Evolutionary conservation across 371 early-diverging fungal species (phyloP).

Genomic region (Amoeboaphelidium protococcarum): DNA sequence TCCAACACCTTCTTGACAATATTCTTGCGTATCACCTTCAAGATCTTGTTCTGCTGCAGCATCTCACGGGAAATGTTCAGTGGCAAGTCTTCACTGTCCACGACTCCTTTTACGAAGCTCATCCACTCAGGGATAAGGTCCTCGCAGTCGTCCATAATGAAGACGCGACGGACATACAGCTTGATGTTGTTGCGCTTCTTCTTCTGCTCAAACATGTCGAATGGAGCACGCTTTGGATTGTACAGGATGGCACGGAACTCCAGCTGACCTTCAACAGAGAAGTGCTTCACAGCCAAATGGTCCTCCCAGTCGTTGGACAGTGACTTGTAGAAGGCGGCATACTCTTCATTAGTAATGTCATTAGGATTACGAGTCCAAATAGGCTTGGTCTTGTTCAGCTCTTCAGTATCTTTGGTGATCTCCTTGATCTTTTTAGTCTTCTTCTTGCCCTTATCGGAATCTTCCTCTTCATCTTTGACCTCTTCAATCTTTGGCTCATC

Average conservation of each 20-base stretch:
- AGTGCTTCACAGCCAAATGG: conserved; percentile 32
- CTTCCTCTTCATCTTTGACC: conserved; percentile 14
- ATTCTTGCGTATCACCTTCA: conserved; percentile 55
- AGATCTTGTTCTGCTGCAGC: conserved; percentile 48
- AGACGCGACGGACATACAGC: conserved; percentile 75
- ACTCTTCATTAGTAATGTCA: conserved; percentile 44
- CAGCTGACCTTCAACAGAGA: conserved; percentile 51
- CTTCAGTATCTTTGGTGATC: conserved; percentile 29
- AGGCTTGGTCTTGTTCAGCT: conserved; percentile 55
- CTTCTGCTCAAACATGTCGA: conserved; percentile 28
- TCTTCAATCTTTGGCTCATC: no score
- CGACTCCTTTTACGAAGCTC: conserved; percentile 38
- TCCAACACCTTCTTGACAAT: conserved; percentile 63
- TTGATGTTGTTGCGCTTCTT: conserved; percentile 38
- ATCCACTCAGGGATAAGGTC: conserved; percentile 64
- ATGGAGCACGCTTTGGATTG: conserved; percentile 39
- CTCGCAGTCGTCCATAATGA: conserved; percentile 71
- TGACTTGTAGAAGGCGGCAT: conserved; percentile 54
- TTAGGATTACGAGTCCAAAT: conserved; percentile 70
- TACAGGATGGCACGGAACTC: conserved; percentile 63
- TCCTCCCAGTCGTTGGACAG: conserved; percentile 36
- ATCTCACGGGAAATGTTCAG: conserved; percentile 88
- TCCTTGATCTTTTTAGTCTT: conserved; percentile 23
- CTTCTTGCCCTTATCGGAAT: conserved; percentile 6
- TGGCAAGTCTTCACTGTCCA: conserved; percentile 80